phyloP scores from a whole-genome alignment of 345 rosid species.

The Gossypium longicalyx region DNA sequence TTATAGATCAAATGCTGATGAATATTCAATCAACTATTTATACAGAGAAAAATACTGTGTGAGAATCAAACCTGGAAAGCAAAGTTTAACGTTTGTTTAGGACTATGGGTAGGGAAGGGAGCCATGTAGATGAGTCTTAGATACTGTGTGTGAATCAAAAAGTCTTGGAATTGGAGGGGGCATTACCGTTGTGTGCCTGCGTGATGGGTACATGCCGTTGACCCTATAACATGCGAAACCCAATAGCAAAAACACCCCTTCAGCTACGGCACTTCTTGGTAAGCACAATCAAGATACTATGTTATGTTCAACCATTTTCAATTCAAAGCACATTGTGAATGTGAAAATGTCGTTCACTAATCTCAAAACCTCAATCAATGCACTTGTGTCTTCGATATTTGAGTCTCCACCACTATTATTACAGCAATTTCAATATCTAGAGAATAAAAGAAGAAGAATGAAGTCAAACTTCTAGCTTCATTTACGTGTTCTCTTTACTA shows the following conservation, averaged over 20 bases:
- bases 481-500: background rate
- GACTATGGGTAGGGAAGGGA: no score
- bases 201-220: conserved; percentile 9
- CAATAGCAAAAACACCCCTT: background rate
- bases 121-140: background rate
- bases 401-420: background rate
- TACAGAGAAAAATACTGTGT: no score
- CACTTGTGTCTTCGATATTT: background rate
- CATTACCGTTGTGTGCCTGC: background rate
- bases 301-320: background rate
- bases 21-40: no score
- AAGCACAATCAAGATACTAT: background rate
- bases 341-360: background rate
- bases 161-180: background rate
- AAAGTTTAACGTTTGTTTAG: no score
- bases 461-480: background rate
- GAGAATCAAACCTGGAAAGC: no score
- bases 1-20: no score
- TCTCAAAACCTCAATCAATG: background rate
- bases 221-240: background rate
- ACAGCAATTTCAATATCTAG: background rate
- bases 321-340: background rate
- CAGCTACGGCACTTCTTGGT: background rate
- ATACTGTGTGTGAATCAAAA: background rate
- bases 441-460: no score